Base-by-base conservation (phyloP, 371 early-diverging fungal species). In the Cokeromyces recurvatus region DNA sequence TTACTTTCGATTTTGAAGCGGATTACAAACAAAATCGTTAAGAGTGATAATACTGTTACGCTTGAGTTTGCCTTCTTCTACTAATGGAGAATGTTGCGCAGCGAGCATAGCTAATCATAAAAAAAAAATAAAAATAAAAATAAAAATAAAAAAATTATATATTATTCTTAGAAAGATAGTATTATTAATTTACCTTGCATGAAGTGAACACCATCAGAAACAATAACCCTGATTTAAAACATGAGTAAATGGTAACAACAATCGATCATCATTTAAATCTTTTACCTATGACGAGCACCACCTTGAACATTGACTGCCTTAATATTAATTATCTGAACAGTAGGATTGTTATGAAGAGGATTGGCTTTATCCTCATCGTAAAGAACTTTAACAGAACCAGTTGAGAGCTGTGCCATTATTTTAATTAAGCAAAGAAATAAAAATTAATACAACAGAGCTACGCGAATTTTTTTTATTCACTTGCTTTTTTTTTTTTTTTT, bases 201-300 rank as follows among this genome's bases (percentile, higher is more conserved):
- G 24, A 68, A 78, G 56, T 77, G 46, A 12, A 38, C 54, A 43
- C 90, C 87, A 64, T 87, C 90, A 14, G 86, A 86, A 23, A 90
- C 55, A 11, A 90, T 74, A 17, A 82, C 56, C 64, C 86, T 84
- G 44, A 42, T n/a, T n/a, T n/a, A n/a, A n/a, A n/a, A n/a, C n/a
- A n/a, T n/a, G n/a, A n/a, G n/a, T n/a, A 21, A 8, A 31, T 32
- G 16, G n/a, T n/a, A n/a, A n/a, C n/a, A n/a, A n/a, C n/a, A n/a
- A n/a, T n/a, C n/a, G n/a, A n/a, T n/a, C n/a, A n/a, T n/a, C n/a
- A n/a, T n/a, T n/a, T 29, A 22, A 27, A 5, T 3, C n/a, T 14
- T 24, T 32, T 68, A 81, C 82, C 84, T 76, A 68, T 77, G 76
- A 51, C 85, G 75, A 22, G 64, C 66, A n/a, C 64, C 45, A n/a